Conservation (phyloP, 352 stramenopile genomes). For the Globisporangium recalcitrans region DNA sequence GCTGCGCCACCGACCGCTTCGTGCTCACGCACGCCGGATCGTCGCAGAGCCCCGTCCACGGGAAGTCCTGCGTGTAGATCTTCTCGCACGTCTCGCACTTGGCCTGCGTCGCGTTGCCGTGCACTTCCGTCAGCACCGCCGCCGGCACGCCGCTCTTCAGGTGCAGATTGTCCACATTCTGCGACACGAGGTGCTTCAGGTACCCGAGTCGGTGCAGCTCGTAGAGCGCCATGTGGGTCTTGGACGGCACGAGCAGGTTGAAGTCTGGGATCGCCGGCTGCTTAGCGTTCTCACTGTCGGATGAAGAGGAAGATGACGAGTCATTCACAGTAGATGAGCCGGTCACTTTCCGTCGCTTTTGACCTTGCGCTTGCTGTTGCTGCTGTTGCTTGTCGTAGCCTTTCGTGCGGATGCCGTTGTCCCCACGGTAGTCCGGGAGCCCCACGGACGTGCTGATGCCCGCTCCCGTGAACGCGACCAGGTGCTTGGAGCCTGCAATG, state of each 20-base stretch:
- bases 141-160: conserved; percentile 71
- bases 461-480: conserved; percentile 79
- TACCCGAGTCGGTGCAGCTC: conserved; percentile 70
- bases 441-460: conserved; percentile 77
- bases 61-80: conserved; percentile 70
- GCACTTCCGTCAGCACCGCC: conserved; percentile 58
- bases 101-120: conserved; percentile 77
- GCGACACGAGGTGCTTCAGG: conserved; percentile 74
- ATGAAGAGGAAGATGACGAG: not conserved
- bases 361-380: not conserved
- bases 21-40: conserved; percentile 56
- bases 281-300: conserved; percentile 14
- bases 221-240: conserved; percentile 75
- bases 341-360: conserved; percentile 1
- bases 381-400: conserved; percentile 32
- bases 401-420: conserved; percentile 73
- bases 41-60: conserved; percentile 63
- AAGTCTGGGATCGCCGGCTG: conserved; percentile 47
- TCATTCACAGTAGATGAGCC: not conserved
- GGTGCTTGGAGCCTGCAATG: conserved; percentile 52
- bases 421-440: conserved; percentile 78
- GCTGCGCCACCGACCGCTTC: conserved; percentile 54
- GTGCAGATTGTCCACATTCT: conserved; percentile 85
- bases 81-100: conserved; percentile 86
- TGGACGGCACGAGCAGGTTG: conserved; percentile 58